Evolutionary conservation across 2,329 filamentous ascomycete species (phyloP).

Genomic region (Waltergamsia citrina): DNA sequence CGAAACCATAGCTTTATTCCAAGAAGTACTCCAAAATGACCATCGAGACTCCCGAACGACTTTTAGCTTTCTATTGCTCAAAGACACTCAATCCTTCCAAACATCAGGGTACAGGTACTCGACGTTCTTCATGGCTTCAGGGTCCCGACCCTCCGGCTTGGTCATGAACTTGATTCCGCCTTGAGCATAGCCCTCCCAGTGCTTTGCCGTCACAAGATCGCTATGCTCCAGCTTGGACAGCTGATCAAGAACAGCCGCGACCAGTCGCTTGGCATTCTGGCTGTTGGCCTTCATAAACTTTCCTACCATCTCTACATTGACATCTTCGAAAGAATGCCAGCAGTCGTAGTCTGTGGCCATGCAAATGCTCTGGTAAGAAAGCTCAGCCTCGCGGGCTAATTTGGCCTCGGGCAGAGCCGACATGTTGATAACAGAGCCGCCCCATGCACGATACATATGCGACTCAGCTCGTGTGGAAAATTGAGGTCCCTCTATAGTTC

Average conservation of each 20-base stretch:
- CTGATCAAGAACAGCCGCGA: slow-evolving; percentile 81
- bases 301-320: slow-evolving; percentile 96
- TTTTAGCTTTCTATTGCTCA: no score
- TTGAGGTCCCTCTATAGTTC: slow-evolving; percentile 73
- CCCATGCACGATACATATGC: slow-evolving; percentile 89
- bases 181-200: slow-evolving; percentile 66
- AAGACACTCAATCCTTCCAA: slow-evolving; percentile 37
- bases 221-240: slow-evolving; percentile 68
- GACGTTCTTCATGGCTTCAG: slow-evolving; percentile 69
- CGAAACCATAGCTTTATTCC: no score
- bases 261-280: slow-evolving; percentile 74
- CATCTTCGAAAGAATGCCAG: slow-evolving; percentile 78
- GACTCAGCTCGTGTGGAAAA: slow-evolving; percentile 96
- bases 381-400: slow-evolving; percentile 90
- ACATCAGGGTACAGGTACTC: slow-evolving; percentile 84
- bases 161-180: slow-evolving; percentile 78
- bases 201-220: slow-evolving; percentile 70
- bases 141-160: slow-evolving; percentile 61
- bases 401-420: slow-evolving; percentile 91
- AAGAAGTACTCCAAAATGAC: no score
- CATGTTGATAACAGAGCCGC: slow-evolving; percentile 97
- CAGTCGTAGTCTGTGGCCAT: slow-evolving; percentile 99
- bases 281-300: slow-evolving; percentile 91
- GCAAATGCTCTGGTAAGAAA: slow-evolving; percentile 96
- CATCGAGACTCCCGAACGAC: no score